phyloP scores from a whole-genome alignment of 1,284 basidiomycete species.

The Ustilago lituana region DNA sequence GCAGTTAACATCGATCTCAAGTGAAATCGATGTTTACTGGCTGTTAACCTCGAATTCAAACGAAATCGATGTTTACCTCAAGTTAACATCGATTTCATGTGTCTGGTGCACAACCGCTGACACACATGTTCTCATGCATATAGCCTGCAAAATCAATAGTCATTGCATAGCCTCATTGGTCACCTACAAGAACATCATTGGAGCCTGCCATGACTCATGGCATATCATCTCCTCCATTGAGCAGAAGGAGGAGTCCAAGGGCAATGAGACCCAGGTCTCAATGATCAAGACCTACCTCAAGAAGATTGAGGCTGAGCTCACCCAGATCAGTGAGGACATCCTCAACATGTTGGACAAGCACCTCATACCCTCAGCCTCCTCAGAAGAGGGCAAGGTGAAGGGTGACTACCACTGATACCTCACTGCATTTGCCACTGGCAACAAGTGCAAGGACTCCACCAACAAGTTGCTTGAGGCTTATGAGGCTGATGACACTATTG shows the following conservation, averaged over 20 bases:
- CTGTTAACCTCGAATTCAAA: too few relatives aligned
- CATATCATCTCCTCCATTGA: constrained; percentile 99
- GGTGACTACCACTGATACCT: constrained; percentile 99
- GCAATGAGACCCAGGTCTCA: constrained; percentile 93
- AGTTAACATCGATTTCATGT: too few relatives aligned
- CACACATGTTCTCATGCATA: too few relatives aligned
- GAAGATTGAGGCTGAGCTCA: constrained; percentile 97
- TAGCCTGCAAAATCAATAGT: too few relatives aligned
- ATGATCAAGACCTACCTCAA: constrained; percentile 99
- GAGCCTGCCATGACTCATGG: constrained; percentile 98
- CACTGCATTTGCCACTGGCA: constrained; percentile 98
- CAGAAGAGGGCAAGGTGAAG: constrained; percentile 99
- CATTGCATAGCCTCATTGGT: too few relatives aligned
- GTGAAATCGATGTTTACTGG: too few relatives aligned
- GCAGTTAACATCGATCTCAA: too few relatives aligned
- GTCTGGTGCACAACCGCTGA: too few relatives aligned
- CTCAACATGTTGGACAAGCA: constrained; percentile 98
- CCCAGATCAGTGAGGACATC: constrained; percentile 99
- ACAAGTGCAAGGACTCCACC: constrained; percentile 97
- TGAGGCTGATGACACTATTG: constrained; percentile 99
- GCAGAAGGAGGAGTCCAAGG: constrained; percentile 99
- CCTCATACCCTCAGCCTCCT: constrained; percentile 96
- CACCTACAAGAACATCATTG: constrained; percentile 99
- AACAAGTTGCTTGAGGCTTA: constrained; percentile 99
- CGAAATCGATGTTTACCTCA: too few relatives aligned